Base-by-base conservation (phyloP, 176 grass and related monocot species). In the Cymbopogon citratus region DNA sequence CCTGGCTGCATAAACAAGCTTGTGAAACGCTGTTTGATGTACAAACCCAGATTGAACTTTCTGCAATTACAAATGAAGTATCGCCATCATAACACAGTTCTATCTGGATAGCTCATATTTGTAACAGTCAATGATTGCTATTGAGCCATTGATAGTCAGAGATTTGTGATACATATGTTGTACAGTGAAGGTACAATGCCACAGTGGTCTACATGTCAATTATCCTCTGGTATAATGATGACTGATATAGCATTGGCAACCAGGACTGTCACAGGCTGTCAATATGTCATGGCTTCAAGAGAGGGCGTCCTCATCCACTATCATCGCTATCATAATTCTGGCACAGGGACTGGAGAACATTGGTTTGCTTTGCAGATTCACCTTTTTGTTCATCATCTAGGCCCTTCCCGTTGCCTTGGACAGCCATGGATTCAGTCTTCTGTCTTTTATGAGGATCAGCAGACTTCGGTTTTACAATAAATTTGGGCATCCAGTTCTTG, bases 291-390 rank as follows among this genome's bases (percentile, higher is more conserved):
- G 35, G 43, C 43, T 43, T 43, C 40, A 11, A 43, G 40, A 43
- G 40, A 35, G 6, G 27, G 9, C 27, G 49, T 39, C 49, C 73
- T 60, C 69, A 69, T 60, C 74, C 70, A 39, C 81, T 88, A 62
- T 88, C 87, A 74, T 84, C 87, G 0, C 87, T 88, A 73, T 84
- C 76, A 18, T 88, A 88, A 19, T 78, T 71, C 76, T 84, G 75
- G 81, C 81, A 84, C 28, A 88, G 87, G 0, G 81, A 84, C 60
- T 84, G 81, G 27, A 84, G 87, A 75, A 88, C 87, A 80, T 84
- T 84, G 38, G 72, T 76, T 45, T 79, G 71, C 15, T 59, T 51
- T 6, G 13, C 48, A 73, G 28, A 26, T 21, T 73, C 75, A 11
- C 27, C 15, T 23, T 73, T 73, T 38, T 61, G 62, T 64, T 61